Conservation (phyloP, 2,329 filamentous ascomycete genomes). For the Aureobasidium sp. region DNA sequence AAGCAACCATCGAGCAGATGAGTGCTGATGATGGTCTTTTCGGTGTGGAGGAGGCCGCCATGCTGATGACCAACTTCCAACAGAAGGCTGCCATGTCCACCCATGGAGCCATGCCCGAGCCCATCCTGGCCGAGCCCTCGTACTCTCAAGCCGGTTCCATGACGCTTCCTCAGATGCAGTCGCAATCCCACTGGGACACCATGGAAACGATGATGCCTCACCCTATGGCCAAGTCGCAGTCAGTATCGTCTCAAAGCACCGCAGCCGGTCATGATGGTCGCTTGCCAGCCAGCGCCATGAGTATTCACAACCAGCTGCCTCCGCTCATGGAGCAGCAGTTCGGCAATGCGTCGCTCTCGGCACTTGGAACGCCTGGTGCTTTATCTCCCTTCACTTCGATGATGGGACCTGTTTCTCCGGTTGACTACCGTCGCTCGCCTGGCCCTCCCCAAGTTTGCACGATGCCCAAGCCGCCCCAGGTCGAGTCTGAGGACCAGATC, state of each 20-base stretch:
- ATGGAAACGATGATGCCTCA: slow-evolving; percentile 68
- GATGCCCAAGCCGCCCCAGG: slow-evolving; percentile 67
- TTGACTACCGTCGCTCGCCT: slow-evolving; percentile 64
- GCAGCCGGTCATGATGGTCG: slow-evolving; percentile 58
- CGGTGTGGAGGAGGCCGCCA: slow-evolving; percentile 93
- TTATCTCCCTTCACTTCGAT: slow-evolving; percentile 66
- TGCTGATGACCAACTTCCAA: slow-evolving; percentile 97
- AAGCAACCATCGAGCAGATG: slow-evolving; percentile 83
- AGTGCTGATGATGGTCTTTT: slow-evolving; percentile 87
- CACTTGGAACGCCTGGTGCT: slow-evolving; percentile 62
- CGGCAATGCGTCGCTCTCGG: slow-evolving; percentile 64
- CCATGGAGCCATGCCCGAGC: slow-evolving; percentile 53
- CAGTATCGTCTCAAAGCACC: slow-evolving; percentile 35
- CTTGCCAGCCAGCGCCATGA: slow-evolving; percentile 31
- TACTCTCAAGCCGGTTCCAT: slow-evolving; percentile 64
- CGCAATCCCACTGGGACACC: slow-evolving; percentile 73
- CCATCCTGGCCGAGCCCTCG: slow-evolving; percentile 67
- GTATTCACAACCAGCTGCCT: slow-evolving; percentile 49
- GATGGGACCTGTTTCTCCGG: slow-evolving; percentile 59
- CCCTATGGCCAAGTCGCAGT: slow-evolving; percentile 56
- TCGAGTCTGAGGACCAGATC: slow-evolving; percentile 77
- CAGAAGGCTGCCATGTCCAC: slow-evolving; percentile 77
- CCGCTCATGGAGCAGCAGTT: slow-evolving; percentile 60
- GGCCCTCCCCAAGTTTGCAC: slow-evolving; percentile 59
- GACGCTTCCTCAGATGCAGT: slow-evolving; percentile 76